These are phyloP conservation scores for Linum tenue DNA, from an alignment of 345 rosid species.

Conservation along the genomic window DNA sequence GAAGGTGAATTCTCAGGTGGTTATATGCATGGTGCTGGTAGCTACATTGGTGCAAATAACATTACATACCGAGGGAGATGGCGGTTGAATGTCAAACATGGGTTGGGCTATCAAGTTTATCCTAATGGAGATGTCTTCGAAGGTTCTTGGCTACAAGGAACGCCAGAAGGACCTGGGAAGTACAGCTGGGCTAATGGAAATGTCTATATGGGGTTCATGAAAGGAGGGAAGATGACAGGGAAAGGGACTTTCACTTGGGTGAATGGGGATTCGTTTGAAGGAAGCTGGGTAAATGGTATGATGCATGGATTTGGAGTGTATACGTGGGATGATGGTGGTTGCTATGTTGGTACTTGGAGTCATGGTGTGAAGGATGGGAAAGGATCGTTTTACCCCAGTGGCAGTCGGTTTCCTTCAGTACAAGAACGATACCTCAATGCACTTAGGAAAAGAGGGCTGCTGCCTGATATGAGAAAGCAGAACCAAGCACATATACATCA, in stretches of 20 bases:
- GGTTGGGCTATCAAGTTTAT: slow-evolving; percentile 75
- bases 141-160: slow-evolving; percentile 89
- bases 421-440: slow-evolving; percentile 75
- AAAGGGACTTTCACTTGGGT: slow-evolving; percentile 84
- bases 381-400: slow-evolving; percentile 83
- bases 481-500: slow-evolving; percentile 45
- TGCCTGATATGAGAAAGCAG: slow-evolving; percentile 73
- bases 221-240: slow-evolving; percentile 93
- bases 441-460: slow-evolving; percentile 70
- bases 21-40: slow-evolving; percentile 77
- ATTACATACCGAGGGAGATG: slow-evolving; percentile 78
- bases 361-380: slow-evolving; percentile 91
- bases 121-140: slow-evolving; percentile 74
- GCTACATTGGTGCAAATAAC: slow-evolving; percentile 38
- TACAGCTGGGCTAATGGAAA: slow-evolving; percentile 87
- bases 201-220: slow-evolving; percentile 73
- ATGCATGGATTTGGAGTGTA: slow-evolving; percentile 95
- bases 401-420: slow-evolving; percentile 57
- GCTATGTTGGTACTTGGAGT: slow-evolving; percentile 93
- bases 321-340: slow-evolving; percentile 84
- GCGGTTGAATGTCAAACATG: slow-evolving; percentile 84
- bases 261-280: slow-evolving; percentile 80
- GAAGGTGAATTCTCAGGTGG: slow-evolving; percentile 92
- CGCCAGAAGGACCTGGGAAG: slow-evolving; percentile 85
- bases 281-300: slow-evolving; percentile 84